phyloP scores from a whole-genome alignment of 1,284 basidiomycete genomes.

The Lignosus rhinocerotis region DNA sequence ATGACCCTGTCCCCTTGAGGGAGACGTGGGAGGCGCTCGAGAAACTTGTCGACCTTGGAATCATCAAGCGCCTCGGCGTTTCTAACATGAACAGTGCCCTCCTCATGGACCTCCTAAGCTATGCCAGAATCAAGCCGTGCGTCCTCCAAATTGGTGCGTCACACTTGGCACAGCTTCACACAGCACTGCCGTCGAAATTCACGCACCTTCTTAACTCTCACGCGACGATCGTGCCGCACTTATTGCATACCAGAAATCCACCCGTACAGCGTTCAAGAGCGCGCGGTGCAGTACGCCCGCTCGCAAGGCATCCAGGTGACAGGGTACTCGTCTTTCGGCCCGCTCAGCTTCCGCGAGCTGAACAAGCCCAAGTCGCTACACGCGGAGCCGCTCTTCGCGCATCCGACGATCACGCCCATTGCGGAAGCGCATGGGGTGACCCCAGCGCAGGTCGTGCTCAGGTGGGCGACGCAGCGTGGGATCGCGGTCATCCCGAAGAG shows the following conservation, averaged over 20 bases:
- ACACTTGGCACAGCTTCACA: not conserved
- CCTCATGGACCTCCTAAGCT: slow-evolving; percentile 29
- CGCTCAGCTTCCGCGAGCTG: slow-evolving; percentile 29
- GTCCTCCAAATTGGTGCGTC: slow-evolving; percentile 29
- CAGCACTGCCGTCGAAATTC: not conserved
- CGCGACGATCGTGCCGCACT: not conserved
- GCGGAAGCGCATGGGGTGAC: slow-evolving; percentile 21
- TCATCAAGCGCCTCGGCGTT: slow-evolving; percentile 28
- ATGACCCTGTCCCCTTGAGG: slow-evolving; percentile 24
- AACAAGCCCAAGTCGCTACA: slow-evolving; percentile 23
- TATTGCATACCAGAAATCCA: slow-evolving; percentile 23
- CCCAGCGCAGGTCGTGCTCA: slow-evolving; percentile 27
- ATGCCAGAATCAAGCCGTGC: slow-evolving; percentile 27
- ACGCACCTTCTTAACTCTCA: not conserved
- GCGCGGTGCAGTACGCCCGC: slow-evolving; percentile 25
- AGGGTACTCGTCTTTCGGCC: slow-evolving; percentile 31
- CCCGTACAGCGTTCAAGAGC: slow-evolving; percentile 27
- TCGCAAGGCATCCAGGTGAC: slow-evolving; percentile 26
- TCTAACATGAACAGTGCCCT: slow-evolving; percentile 29
- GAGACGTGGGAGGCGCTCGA: slow-evolving; percentile 32
- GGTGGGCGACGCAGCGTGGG: slow-evolving; percentile 30
- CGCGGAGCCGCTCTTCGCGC: slow-evolving; percentile 26
- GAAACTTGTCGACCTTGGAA: slow-evolving; percentile 28
- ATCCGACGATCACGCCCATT: slow-evolving; percentile 23
- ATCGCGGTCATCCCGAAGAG: slow-evolving; percentile 29